Base-by-base conservation (phyloP, 2,329 filamentous ascomycete genomes). In the Fusarium sp. region DNA sequence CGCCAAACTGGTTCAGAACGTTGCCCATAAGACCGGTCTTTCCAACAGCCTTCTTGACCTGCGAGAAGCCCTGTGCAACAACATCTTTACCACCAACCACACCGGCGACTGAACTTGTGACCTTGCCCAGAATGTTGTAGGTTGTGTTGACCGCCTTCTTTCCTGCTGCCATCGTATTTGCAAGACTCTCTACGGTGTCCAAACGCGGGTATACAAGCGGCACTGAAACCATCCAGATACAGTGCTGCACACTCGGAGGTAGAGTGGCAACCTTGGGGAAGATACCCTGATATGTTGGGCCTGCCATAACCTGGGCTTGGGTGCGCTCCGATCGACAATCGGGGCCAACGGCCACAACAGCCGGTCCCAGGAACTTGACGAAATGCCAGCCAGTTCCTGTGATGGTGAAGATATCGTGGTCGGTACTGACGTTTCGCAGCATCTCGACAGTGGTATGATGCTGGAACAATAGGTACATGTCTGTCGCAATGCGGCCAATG, bases 331-430 rank as follows among this genome's bases (percentile, higher is more conserved):
- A 97, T 52, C 96, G 89, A 71, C 94, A 95, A 78, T 99, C 96
- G 3, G 93, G 91, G 0, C 95, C 96, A 50, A 97, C 90, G 1
- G 97, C 91, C 1, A 93, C 94, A 14, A 99, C 90, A 6, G 92
- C 92, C 1, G 96, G 96, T 1, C 96, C 96, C 7, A 99, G 87
- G 74, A 92, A 97, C 80, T 99, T 99, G 80, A 99, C 89, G 78
- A 98, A 99, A 79, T 99, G 96, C 96, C 96, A 99, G 9, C 96
- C 96, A 20, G 92, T 92, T n/a, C 96, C 95, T 0, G 96, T 98
- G 56, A 99, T 91, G 2, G 95, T 98, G 80, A 99, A 99, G 7
- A 99, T 87, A 73, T 99, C 96, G 47, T 90, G 86, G 75, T 99
- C 96, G 46, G 92, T 92, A 74, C 87, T 92, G 59, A 97, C 90